Conservation (phyloP, 768 basidiomycete species). For the Phlegmacium glaucopus region DNA sequence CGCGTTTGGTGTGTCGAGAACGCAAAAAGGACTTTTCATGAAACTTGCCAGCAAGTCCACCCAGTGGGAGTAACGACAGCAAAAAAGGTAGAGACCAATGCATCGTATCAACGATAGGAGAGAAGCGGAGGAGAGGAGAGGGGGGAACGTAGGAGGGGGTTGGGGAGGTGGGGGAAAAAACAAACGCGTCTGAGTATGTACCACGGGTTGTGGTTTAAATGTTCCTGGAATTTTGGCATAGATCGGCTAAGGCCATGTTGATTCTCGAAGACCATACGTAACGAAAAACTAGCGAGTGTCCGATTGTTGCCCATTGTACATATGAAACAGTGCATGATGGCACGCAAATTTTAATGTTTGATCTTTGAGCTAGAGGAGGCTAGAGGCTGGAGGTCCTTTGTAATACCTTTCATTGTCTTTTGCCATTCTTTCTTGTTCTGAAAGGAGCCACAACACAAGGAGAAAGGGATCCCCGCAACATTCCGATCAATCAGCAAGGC, state of each 20-base stretch:
- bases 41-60: slow-evolving; percentile 30
- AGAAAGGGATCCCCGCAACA: too few species aligned
- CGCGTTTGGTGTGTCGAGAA: slow-evolving; percentile 16
- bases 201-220: slow-evolving; percentile 7
- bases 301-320: too few species aligned
- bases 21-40: slow-evolving; percentile 11
- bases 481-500: too few species aligned
- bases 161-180: slow-evolving; percentile 3
- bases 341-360: too few species aligned
- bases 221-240: not conserved
- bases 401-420: too few species aligned
- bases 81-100: slow-evolving; percentile 13
- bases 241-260: too few species aligned
- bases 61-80: slow-evolving; percentile 15
- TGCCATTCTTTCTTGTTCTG: too few species aligned
- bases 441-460: too few species aligned
- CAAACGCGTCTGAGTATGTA: not conserved
- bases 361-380: not conserved
- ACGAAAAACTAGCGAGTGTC: too few species aligned
- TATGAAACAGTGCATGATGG: too few species aligned
- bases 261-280: too few species aligned
- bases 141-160: slow-evolving; percentile 8
- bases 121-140: slow-evolving; percentile 2
- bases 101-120: slow-evolving; percentile 9
- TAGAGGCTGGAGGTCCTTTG: too few species aligned